Percentiles rank a stretch among this genome's conserved stretches.
Evolutionary conservation across 164 flowering plant genomes (phyloP).

Genomic region (Sextonia rubra): DNA sequence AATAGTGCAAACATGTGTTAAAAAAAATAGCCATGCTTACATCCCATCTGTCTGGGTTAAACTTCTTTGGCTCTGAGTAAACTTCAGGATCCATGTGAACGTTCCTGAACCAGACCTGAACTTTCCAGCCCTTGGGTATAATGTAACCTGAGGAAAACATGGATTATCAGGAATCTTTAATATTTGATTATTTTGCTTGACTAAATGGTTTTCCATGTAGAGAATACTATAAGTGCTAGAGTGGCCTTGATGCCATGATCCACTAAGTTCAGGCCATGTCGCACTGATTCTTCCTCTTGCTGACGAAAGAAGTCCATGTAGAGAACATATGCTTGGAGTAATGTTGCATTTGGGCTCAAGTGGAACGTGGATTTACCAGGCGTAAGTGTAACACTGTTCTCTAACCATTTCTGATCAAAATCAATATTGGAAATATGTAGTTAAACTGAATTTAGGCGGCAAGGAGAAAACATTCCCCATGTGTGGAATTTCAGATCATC

Average conservation of each 20-base stretch:
- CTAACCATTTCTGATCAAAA: not conserved
- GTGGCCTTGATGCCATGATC: no score
- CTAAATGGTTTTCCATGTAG: not conserved
- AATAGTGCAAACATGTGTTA: not conserved
- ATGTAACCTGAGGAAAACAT: constrained; percentile 38
- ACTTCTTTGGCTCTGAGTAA: constrained; percentile 54
- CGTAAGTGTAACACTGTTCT: not conserved
- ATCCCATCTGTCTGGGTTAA: constrained; percentile 90
- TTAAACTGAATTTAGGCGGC: not conserved
- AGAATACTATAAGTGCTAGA: no score
- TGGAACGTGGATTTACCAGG: not conserved
- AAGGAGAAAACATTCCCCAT: not conserved
- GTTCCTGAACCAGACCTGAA: constrained; percentile 69
- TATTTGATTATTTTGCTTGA: not conserved
- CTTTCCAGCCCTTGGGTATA: constrained; percentile 84
- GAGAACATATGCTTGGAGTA: no score
- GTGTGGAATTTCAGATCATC: not conserved
- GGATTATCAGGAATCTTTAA: not conserved
- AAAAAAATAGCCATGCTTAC: constrained; percentile 37
- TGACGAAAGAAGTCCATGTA: no score
- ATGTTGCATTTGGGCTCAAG: not conserved
- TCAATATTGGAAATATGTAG: not conserved
- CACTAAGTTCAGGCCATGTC: no score
- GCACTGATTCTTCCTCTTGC: no score
- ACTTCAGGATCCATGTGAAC: constrained; percentile 72